Conservation (phyloP, 2,329 filamentous ascomycete genomes). For the Parastagonospora avenae region DNA sequence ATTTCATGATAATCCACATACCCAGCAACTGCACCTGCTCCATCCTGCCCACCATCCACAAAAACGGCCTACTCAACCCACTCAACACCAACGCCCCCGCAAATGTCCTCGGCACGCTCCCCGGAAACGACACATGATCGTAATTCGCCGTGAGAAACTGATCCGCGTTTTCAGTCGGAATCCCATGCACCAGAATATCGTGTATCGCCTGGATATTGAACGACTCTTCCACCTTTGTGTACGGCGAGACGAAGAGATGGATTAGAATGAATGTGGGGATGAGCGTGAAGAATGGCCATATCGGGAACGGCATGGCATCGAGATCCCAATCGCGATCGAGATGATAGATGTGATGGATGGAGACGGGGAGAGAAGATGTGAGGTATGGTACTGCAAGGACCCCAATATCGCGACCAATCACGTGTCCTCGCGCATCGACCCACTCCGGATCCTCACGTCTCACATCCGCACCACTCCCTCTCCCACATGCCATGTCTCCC, state of each 20-base stretch:
- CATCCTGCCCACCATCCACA: constrained; percentile 61
- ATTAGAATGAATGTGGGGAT: constrained; percentile 52
- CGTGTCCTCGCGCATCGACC: constrained; percentile 25
- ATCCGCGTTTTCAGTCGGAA: constrained; percentile 63
- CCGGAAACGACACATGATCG: constrained; percentile 90
- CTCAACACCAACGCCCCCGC: constrained; percentile 79
- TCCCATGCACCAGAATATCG: constrained; percentile 83
- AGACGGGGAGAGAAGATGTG: neutral
- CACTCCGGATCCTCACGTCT: neutral
- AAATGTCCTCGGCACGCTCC: constrained; percentile 90
- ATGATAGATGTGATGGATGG: neutral
- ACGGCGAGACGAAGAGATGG: constrained; percentile 77
- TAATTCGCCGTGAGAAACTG: constrained; percentile 67
- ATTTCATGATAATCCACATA: constrained; percentile 36
- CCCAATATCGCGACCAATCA: constrained; percentile 19
- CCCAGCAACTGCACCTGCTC: constrained; percentile 63
- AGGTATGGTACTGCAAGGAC: neutral
- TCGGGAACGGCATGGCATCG: constrained; percentile 27
- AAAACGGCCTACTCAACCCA: constrained; percentile 70
- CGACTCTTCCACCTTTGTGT: constrained; percentile 98
- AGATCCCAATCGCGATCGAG: neutral
- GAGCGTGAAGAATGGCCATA: constrained; percentile 36
- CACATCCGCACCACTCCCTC: too few relatives aligned
- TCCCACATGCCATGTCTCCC: too few relatives aligned
- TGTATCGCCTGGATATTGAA: constrained; percentile 96